Percentiles rank a stretch among this genome's conserved stretches.
These are phyloP conservation scores for Ogataea parapolymorpha DNA, from an alignment of 805 yeast genomes.

Conservation along the genomic window DNA sequence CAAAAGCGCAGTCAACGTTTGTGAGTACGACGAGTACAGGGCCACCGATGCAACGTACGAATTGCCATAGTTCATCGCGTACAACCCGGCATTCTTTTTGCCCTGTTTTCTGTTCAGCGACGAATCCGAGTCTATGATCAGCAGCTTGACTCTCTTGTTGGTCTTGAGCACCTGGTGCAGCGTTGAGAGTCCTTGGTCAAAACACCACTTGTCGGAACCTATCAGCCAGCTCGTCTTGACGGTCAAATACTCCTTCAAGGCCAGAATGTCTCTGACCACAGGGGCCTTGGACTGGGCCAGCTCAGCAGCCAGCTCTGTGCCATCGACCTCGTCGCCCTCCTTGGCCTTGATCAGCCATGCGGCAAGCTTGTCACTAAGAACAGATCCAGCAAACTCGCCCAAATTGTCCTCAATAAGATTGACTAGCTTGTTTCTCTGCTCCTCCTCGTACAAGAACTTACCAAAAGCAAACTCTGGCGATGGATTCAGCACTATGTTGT, in stretches of 20 bases:
- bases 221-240: slow-evolving; percentile 71
- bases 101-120: slow-evolving; percentile 48
- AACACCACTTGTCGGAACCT: slow-evolving; percentile 95
- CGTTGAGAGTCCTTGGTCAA: slow-evolving; percentile 88
- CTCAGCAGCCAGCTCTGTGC: slow-evolving; percentile 30
- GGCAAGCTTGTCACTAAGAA: slow-evolving; percentile 55
- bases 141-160: slow-evolving; percentile 68
- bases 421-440: slow-evolving; percentile 45
- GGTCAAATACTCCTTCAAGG: slow-evolving; percentile 42
- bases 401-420: slow-evolving; percentile 43
- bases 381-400: slow-evolving; percentile 43
- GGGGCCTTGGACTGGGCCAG: slow-evolving; percentile 40
- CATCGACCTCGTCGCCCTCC: slow-evolving; percentile 32
- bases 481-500: slow-evolving; percentile 54
- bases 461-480: slow-evolving; percentile 92
- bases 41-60: slow-evolving; percentile 94
- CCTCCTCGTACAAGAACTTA: slow-evolving; percentile 55
- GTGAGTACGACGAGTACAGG: slow-evolving; percentile 89
- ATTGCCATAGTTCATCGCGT: slow-evolving; percentile 89
- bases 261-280: slow-evolving; percentile 36
- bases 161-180: slow-evolving; percentile 80
- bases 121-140: slow-evolving; percentile 86
- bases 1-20: slow-evolving; percentile 78
- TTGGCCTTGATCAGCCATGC: slow-evolving; percentile 64
- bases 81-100: slow-evolving; percentile 89